Evolutionary conservation across 164 flowering plant species (phyloP).

Genomic region (Santalum album): DNA sequence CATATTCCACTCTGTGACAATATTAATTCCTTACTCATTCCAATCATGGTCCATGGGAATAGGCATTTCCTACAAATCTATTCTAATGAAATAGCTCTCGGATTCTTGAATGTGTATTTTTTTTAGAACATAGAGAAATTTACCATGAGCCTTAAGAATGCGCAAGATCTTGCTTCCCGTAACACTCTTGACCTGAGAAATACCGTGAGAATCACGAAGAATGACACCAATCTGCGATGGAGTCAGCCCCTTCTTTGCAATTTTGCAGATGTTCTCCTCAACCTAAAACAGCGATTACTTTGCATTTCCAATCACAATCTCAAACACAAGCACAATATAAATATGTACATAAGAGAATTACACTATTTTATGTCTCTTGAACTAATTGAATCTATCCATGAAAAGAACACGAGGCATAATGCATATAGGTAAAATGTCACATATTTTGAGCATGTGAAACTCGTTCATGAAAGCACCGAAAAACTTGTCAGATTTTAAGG

Average conservation of each 20-base stretch:
- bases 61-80: neutral
- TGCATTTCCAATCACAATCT: neutral
- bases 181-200: conserved; percentile 82
- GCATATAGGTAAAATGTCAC: too few relatives aligned
- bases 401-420: too few relatives aligned
- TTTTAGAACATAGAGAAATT: neutral
- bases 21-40: too few relatives aligned
- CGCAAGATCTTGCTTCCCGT: conserved; percentile 89
- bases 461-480: too few relatives aligned
- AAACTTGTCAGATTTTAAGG: too few relatives aligned
- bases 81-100: neutral
- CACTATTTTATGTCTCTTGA: too few relatives aligned
- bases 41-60: too few relatives aligned
- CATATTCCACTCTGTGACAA: too few relatives aligned
- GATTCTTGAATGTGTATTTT: neutral
- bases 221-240: conserved; percentile 95
- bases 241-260: conserved; percentile 89
- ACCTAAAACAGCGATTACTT: conserved; percentile 61
- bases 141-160: conserved; percentile 86
- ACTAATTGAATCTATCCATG: too few relatives aligned
- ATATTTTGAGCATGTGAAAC: too few relatives aligned
- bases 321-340: neutral
- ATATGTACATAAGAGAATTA: neutral
- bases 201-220: conserved; percentile 90
- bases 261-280: conserved; percentile 82